Conservation (phyloP, 2,329 filamentous ascomycete genomes). For the Cladosporium sp. region DNA sequence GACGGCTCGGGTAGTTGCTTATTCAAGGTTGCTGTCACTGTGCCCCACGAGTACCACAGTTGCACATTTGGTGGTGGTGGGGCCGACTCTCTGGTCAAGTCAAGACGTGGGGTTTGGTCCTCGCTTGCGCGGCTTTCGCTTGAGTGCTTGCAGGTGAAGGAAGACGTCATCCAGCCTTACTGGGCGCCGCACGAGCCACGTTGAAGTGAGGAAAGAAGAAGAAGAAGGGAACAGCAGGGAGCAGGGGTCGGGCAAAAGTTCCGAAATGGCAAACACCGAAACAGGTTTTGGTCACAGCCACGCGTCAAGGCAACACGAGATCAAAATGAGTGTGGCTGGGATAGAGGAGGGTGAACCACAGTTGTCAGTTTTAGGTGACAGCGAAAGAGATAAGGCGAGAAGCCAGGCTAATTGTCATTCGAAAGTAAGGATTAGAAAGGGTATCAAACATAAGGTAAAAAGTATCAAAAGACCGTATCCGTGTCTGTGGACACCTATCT, state of each 20-base stretch:
- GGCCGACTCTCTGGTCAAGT: neutral
- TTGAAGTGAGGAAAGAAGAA: neutral
- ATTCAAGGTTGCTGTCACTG: constrained; percentile 1
- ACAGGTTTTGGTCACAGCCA: constrained; percentile 12
- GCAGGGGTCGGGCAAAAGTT: neutral
- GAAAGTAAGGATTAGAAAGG: neutral
- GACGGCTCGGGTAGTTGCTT: constrained; percentile 17
- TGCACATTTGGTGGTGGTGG: constrained; percentile 1
- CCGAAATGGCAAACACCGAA: neutral
- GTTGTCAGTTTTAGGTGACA: neutral
- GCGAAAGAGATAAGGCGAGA: neutral
- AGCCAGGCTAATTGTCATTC: neutral
- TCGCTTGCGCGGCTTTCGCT: neutral
- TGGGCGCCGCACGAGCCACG: neutral
- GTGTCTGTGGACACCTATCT: no score
- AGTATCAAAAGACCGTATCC: neutral
- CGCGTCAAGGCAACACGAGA: constrained; percentile 1
- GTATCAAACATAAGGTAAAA: neutral
- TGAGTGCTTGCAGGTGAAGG: constrained; percentile 2
- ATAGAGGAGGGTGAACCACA: neutral
- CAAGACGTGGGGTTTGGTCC: constrained; percentile 5
- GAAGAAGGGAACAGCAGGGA: neutral
- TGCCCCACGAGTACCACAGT: constrained; percentile 9
- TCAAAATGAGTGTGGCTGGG: constrained; percentile 7
- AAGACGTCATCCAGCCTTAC: constrained; percentile 5